These are phyloP conservation scores for Phytophthora pinifolia DNA, from an alignment of 352 stramenopile species.

Conservation along the genomic window DNA sequence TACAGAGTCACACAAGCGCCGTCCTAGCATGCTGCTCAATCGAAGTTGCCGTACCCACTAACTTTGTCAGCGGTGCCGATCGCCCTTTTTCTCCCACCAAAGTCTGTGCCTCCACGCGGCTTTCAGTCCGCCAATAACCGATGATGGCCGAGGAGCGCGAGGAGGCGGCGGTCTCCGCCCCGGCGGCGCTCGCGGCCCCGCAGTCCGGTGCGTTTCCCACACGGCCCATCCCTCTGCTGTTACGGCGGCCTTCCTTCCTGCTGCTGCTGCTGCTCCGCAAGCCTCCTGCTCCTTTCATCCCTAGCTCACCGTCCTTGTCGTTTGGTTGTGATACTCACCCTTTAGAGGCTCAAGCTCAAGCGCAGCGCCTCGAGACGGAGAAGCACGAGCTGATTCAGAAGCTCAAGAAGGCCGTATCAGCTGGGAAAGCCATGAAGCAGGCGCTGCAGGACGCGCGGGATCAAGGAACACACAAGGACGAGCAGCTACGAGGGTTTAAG, in stretches of 20 bases:
- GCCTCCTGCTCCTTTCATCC: conserved; percentile 1
- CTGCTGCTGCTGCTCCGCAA: conserved; percentile 21
- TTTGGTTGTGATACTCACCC: conserved; percentile 17
- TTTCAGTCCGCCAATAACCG: conserved; percentile 5
- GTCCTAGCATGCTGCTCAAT: not conserved
- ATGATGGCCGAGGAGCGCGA: conserved; percentile 35
- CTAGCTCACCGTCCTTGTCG: conserved; percentile 20
- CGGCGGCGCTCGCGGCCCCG: conserved; percentile 5
- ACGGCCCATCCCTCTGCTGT: not conserved
- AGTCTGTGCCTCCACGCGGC: conserved; percentile 21
- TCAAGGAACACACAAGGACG: conserved; percentile 47
- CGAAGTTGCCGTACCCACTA: not conserved
- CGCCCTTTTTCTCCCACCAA: not conserved
- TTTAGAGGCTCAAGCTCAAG: conserved; percentile 17
- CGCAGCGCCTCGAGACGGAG: conserved; percentile 58
- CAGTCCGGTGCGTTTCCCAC: conserved; percentile 21
- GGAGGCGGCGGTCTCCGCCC: not conserved
- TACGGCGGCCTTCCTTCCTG: conserved; percentile 4
- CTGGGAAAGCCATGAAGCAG: conserved; percentile 70
- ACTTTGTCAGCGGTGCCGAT: too few species aligned
- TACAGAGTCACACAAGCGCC: too few species aligned
- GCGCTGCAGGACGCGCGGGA: conserved; percentile 59
- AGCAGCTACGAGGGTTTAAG: conserved; percentile 51
- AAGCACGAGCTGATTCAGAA: conserved; percentile 80
- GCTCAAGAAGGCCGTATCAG: conserved; percentile 70